Evolutionary conservation across 2,329 filamentous ascomycete genomes (phyloP), one percentile per base, ranked within the genome.

Genomic region (Cryphonectria parasitica): DNA sequence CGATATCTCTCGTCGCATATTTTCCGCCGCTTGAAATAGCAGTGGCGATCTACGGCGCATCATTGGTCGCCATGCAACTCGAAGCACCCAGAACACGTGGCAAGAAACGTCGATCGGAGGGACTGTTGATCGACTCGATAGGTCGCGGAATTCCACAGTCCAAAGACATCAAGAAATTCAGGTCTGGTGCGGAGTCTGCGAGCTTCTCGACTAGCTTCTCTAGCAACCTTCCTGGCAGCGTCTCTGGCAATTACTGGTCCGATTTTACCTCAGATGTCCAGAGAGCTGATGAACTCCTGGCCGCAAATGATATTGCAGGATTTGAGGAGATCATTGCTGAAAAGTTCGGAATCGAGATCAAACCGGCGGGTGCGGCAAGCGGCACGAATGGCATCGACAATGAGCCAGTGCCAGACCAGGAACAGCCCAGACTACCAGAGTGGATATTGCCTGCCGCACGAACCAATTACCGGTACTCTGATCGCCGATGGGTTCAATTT

Each of bases 71-170:
- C 0, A 84, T 94, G 66, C 91, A 94, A 75, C 81, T 91, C n/a
- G 88, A 91, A 76, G 86, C 87, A 1, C 89, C 88, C 1, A 85
- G 85, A 75, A 82, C 80, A 62, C 83, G 87, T n/a, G 83, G 83
- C 71, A 86, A 84, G 73, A 86, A 88, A 79, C 83, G 86, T 52
- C 86, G 86, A 54, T 82, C 83, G 0, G 86, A 88, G 66, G 90
- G 91, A 11, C 83, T 92, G 10, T 81, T 95, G 36, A 91, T 92
- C 45, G 91, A 95, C 77, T 91, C 92, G 0, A 88, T 95, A 68
- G 91, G 91, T 1, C 90, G 90, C 71, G 91, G 91, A 2, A 81
- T 87, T 6, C 76, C 83, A 1, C 79, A 80, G 15, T 75, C 81
- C 4, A 81, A 82, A 73, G 74, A 81, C 25, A 67, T 77, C 7